These are phyloP conservation scores for Trichoderma guizhouense DNA, from an alignment of 2,329 filamentous ascomycete genomes.

Conservation along the genomic window DNA sequence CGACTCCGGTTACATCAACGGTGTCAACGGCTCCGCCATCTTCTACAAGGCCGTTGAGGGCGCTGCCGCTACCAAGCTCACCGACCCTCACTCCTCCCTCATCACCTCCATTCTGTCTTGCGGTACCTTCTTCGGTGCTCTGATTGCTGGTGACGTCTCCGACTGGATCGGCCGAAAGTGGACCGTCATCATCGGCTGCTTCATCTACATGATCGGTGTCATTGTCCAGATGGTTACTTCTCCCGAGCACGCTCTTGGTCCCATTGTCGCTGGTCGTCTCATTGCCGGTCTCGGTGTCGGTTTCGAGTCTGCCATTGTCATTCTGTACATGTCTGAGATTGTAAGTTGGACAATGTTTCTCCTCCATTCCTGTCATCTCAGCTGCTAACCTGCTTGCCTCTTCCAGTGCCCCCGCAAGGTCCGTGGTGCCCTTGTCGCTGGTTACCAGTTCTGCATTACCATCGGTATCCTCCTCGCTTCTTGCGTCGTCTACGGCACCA, in stretches of 20 bases:
- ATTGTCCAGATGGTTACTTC: constrained; percentile 61
- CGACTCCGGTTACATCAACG: constrained; percentile 73
- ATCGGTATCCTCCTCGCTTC: constrained; percentile 74
- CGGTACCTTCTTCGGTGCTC: constrained; percentile 74
- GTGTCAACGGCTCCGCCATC: constrained; percentile 51
- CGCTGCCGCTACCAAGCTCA: constrained; percentile 32
- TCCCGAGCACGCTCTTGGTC: constrained; percentile 47
- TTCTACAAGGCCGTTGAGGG: constrained; percentile 54
- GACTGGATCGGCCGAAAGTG: constrained; percentile 71
- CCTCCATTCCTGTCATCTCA: neutral
- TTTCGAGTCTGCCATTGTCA: constrained; percentile 76
- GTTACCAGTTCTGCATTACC: constrained; percentile 81
- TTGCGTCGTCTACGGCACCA: constrained; percentile 68
- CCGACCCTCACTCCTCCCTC: constrained; percentile 47
- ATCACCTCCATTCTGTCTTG: constrained; percentile 75
- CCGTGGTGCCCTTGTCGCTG: constrained; percentile 72
- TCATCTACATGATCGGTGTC: constrained; percentile 67
- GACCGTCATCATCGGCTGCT: constrained; percentile 69
- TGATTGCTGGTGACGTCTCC: constrained; percentile 73
- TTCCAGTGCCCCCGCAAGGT: constrained; percentile 61
- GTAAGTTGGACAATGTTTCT: constrained; percentile 34
- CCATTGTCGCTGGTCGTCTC: constrained; percentile 70
- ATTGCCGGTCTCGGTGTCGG: constrained; percentile 76
- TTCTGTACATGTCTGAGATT: constrained; percentile 86
- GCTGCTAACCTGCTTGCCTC: neutral